These are phyloP conservation scores for Strobilomyces echinocephalus DNA, from an alignment of 768 basidiomycete species.

Conservation along the genomic window DNA sequence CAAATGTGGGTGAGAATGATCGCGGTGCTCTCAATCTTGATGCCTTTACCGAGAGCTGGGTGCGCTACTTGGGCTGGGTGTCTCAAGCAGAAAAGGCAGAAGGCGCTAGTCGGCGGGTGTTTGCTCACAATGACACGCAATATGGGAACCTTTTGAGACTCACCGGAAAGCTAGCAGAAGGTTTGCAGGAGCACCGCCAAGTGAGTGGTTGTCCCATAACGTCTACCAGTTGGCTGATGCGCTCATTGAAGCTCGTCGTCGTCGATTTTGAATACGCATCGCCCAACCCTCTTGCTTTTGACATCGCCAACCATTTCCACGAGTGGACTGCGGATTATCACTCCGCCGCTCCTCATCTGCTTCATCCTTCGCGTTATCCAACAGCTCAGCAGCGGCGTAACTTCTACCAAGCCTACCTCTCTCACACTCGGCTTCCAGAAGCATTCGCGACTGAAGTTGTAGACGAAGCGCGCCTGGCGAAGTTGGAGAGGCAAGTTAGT, in stretches of 20 bases:
- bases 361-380: slow-evolving; percentile 66
- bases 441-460: slow-evolving; percentile 19
- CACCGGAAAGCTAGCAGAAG: slow-evolving; percentile 44
- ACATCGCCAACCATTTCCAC: slow-evolving; percentile 95
- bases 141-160: slow-evolving; percentile 88
- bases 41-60: slow-evolving; percentile 59
- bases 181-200: slow-evolving; percentile 71
- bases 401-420: slow-evolving; percentile 83
- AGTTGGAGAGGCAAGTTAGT: slow-evolving; percentile 73
- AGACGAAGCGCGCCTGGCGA: slow-evolving; percentile 43
- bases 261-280: slow-evolving; percentile 98
- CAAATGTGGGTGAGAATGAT: slow-evolving; percentile 41
- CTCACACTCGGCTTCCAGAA: slow-evolving; percentile 38
- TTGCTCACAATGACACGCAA: slow-evolving; percentile 93
- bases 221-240: slow-evolving; percentile 11
- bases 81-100: slow-evolving; percentile 52
- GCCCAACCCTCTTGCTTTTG: slow-evolving; percentile 88
- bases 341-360: slow-evolving; percentile 58
- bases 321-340: slow-evolving; percentile 97
- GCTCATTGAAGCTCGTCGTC: slow-evolving; percentile 70
- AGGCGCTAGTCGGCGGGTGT: slow-evolving; percentile 63
- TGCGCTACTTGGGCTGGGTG: slow-evolving; percentile 67
- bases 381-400: slow-evolving; percentile 64
- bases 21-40: slow-evolving; percentile 60
- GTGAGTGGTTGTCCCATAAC: slow-evolving; percentile 36